Base-by-base conservation (phyloP, 2,329 filamentous ascomycete species). In the Botrytis byssoidea region DNA sequence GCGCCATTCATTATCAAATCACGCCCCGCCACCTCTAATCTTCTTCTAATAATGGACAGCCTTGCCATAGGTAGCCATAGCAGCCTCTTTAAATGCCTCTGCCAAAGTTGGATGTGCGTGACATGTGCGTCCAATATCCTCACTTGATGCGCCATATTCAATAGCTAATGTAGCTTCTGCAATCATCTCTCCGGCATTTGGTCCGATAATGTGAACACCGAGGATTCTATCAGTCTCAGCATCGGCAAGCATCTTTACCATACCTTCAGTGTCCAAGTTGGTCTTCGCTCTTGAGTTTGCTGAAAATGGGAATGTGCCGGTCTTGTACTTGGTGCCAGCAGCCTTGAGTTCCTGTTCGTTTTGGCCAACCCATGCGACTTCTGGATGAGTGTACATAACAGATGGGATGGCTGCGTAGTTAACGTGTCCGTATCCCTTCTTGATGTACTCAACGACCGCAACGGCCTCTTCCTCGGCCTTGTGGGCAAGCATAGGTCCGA, bases 261-360 rank as follows among this genome's bases (percentile, higher is more conserved):
- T 86, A 79, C 96, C 96, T 74, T 99, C 96, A 51, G 93, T 93
- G 82, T 99, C 96, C 79, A 97, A 87, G 88, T 98, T 99, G 82
- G 96, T 99, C 92, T 98, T 99, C 80, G 96, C 96, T 83, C 96
- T 92, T 74, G 94, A 97, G 90, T 99, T 99, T 86, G 96, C 96
- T 82, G 91, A 93, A 89, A 99, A 99, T 79, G 96, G 96, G 90
- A 99, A 99, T 69, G 89, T 92, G 83, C 96, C 96, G 81, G 95
- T 87, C 81, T 93, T 93, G 90, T 98, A 99, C 82, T 96, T 94
- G 81, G 97, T 90, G 77, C 93, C 94, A 76, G 92, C 88, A 78
- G 90, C 90, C 89, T 98, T 98, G 77, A 99, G 88, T 79, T 99
- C 96, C 82, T 95, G 92, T 87, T 99, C 96, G 83, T 91, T 98